Evolutionary conservation across 2,329 filamentous ascomycete genomes (phyloP), one percentile per base, ranked within the genome.

Genomic region (Beauveria sp.): DNA sequence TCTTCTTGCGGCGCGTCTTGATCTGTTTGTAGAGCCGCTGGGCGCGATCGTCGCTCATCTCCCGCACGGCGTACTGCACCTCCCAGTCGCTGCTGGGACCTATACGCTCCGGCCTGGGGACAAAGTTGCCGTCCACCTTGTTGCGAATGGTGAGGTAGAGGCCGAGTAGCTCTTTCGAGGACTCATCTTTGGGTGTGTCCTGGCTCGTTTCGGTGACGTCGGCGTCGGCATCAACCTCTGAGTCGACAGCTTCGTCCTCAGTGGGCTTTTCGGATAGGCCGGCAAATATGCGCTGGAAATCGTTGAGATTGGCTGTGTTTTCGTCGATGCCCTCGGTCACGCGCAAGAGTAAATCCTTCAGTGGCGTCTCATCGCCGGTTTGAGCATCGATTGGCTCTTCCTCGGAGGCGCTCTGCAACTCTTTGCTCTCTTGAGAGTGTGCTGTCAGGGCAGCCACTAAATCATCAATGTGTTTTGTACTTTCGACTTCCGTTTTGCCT

Each of bases 21-120:
- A 84, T 77, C 55, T 79, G 75, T 1, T 69, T 47, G 70, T 91
- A 91, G 26, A 89, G 71, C 0, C 61, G 72, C 63, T 71, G 72
- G 1, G 82, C 83, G 10, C 77, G 75, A 0, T 70, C 64, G 3
- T 66, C 64, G 0, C 73, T 57, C 2, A 92, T 76, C 65, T 92
- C 88, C 51, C 82, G 80, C 53, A 97, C 75, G 41, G 86, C 80
- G 73, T 96, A 97, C 67, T 94, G 85, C n/a, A 97, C 77, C 0
- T 76, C 72, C 92, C 92, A 97, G 65, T 85, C 62, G 70, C 72
- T 6, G 10, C 22, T 16, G 67, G 37, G 0, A 56, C 72, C 51
- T 87, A 70, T 16, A 0, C 78, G 66, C 1, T 73, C 65, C 0
- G 91, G 89, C 3, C 91, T 85, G 0, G 76, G 69, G 1, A 91